Base-by-base conservation (phyloP, 495 filamentous ascomycete species). In the Barbatosphaeria neglecta region DNA sequence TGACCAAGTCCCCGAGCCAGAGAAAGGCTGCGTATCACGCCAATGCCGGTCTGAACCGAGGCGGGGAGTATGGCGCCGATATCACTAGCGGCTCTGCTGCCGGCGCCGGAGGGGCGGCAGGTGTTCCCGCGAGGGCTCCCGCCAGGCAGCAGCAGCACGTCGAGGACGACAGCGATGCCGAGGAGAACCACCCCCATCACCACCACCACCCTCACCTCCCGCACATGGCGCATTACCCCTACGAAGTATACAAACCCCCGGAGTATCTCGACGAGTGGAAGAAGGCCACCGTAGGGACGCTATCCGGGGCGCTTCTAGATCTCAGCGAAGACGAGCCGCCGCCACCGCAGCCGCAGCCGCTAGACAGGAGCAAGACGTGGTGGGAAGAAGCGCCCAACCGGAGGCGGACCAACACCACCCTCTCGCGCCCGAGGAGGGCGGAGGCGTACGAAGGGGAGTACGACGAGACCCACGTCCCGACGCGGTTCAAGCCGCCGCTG, bases 401-500 rank as follows among this genome's bases (percentile, higher is more conserved):
- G 22, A 61, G 63, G 44, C 63, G 68, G 52, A 59, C 61, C 18
- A 50, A 60, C 47, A 66, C 64, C 49, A 50, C 65, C 31, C 56
- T 62, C 8, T 44, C 59, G 18, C 61, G 67, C 19, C 60, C 64
- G 16, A 62, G 57, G 43, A 64, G 58, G 51, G 59, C 62, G 17
- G 67, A 76, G 47, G 60, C 69, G 0, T 70, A 68, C 44, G 67
- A 70, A 49, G 70, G 67, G 15, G 66, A 68, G 45, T 74, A 76
- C 48, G 71, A 76, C 41, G 68, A 76, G 25, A 65, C 53, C 22
- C 67, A 70, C 51, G 69, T 64, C 40, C 72, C 74, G 33, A 86
- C 87, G 22, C 72, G 70, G 47, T 98, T 95, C 66, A 81, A 82
- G 45, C 92, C 92, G 11, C 73, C 76, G 11, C 66, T 98, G 6